Evolutionary conservation across 352 stramenopile genomes (phyloP).

Genomic region (Aphanomyces euteiches): DNA sequence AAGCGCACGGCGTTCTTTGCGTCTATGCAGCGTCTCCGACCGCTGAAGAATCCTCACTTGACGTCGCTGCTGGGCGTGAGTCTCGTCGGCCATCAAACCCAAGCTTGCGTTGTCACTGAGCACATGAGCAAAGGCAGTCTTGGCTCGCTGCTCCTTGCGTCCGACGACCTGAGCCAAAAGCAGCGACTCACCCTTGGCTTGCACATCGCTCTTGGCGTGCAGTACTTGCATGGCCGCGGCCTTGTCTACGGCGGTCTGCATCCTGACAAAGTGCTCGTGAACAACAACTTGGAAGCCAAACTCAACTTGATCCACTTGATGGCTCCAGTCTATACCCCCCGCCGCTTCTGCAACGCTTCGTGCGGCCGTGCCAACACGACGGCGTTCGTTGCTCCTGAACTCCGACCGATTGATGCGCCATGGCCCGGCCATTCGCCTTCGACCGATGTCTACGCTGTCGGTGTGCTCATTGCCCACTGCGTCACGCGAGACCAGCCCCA

Average conservation of each 20-base stretch:
- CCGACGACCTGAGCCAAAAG: background rate
- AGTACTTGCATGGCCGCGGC: slow-evolving; percentile 19
- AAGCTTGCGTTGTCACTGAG: slow-evolving; percentile 6
- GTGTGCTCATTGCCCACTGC: slow-evolving; percentile 2
- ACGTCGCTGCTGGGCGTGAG: slow-evolving; percentile 5
- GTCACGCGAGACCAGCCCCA: background rate
- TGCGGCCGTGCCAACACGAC: background rate
- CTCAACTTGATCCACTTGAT: slow-evolving; percentile 16
- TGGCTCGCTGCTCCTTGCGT: background rate
- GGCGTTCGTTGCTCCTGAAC: background rate
- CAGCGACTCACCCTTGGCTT: background rate
- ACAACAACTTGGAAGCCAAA: background rate
- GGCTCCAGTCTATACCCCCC: background rate
- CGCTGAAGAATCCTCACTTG: slow-evolving; percentile 6
- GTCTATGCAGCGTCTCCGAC: background rate
- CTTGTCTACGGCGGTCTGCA: background rate
- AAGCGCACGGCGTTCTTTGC: background rate
- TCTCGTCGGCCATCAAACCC: background rate
- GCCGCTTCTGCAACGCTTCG: background rate
- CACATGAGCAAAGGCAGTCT: slow-evolving; percentile 13
- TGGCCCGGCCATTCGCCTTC: background rate
- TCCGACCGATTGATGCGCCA: background rate
- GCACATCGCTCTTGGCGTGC: background rate
- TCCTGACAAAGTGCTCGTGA: slow-evolving; percentile 21
- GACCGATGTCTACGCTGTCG: slow-evolving; percentile 16